A percentile compares a stretch with the other conserved stretches of the same genome.
phyloP scores from a whole-genome alignment of 805 yeast genomes.

The Spathaspora hagerdaliae region DNA sequence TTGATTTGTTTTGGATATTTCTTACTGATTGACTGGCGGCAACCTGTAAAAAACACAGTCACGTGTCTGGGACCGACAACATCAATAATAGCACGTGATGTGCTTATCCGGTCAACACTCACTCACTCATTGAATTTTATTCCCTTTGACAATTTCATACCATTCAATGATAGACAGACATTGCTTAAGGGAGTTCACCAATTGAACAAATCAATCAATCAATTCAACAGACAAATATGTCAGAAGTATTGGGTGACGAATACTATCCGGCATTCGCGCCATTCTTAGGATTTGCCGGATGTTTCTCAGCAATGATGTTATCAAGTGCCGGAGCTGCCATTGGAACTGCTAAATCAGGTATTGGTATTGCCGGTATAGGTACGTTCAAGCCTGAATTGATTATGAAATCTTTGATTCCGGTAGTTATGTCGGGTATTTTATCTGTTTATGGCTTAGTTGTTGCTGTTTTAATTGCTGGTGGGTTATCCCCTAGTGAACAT shows the following conservation, averaged over 20 bases:
- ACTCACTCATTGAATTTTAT: no score
- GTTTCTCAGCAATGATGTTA: conserved; percentile 87
- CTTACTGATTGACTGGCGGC: no score
- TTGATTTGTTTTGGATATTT: no score
- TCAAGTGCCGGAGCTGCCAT: conserved; percentile 98
- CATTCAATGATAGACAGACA: no score
- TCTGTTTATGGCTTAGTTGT: conserved; percentile 97
- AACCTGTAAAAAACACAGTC: no score
- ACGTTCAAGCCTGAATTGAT: conserved; percentile 95
- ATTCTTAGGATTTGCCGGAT: conserved; percentile 96
- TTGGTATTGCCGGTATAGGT: conserved; percentile 98
- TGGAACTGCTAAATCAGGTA: conserved; percentile 97
- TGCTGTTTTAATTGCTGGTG: conserved; percentile 91
- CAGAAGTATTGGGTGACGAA: conserved; percentile 42
- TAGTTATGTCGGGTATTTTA: conserved; percentile 95
- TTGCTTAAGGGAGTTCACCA: no score
- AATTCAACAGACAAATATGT: conserved; percentile 7
- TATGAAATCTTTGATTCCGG: conserved; percentile 94
- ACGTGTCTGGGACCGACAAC: no score
- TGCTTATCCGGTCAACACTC: no score
- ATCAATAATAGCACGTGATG: no score
- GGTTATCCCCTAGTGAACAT: conserved; percentile 68
- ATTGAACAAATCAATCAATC: no score
- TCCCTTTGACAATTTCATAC: no score
- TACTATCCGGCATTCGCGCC: conserved; percentile 92